Base-by-base conservation (phyloP, 148 eudicot genomes). In the Cornus suecica region DNA sequence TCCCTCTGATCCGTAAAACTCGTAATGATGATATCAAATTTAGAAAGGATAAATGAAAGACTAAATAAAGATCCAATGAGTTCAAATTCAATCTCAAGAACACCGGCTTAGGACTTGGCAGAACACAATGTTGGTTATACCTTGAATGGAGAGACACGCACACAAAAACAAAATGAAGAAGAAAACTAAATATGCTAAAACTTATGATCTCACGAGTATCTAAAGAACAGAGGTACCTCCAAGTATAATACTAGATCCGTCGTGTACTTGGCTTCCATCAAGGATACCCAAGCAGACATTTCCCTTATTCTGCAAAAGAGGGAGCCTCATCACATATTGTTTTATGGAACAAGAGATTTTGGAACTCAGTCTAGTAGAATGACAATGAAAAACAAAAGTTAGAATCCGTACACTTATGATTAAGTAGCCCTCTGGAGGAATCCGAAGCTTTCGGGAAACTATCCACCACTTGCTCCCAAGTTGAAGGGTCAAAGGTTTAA, bases 211-310 rank as follows among this genome's bases (percentile, higher is more conserved):
- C 6, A 48, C 22, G 22, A 28, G 32, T 58, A 30, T 32, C 26
- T n/a, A 62, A 10, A 8, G 65, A 61, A 60, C 10, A 51, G 45
- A 10, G 32, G 51, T 81, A 89, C 92, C 92, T 85, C 92, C 92
- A 66, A 89, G 87, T 62, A 89, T 76, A 66, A 87, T 48, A 70
- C 81, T 72, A 20, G 90, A 83, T 23, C 88, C 90, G 51, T 80
- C 87, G 54, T 81, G 87, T 11, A 85, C 85, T 32, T 85, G 63
- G 77, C 86, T 85, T 68, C 90, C 92, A 74, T 89, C 88, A 56
- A 89, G 88, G 70, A 89, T 80, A 58, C 92, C 92, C 82, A 89
- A 80, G 76, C 92, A 89, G 69, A 85, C 87, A 82, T 87, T 87
- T 26, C 92, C 90, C 70, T 83, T 81, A 1, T 76, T 83, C 92